Conservation (phyloP, 257 asterid species). For the Scutellaria galericulata region DNA sequence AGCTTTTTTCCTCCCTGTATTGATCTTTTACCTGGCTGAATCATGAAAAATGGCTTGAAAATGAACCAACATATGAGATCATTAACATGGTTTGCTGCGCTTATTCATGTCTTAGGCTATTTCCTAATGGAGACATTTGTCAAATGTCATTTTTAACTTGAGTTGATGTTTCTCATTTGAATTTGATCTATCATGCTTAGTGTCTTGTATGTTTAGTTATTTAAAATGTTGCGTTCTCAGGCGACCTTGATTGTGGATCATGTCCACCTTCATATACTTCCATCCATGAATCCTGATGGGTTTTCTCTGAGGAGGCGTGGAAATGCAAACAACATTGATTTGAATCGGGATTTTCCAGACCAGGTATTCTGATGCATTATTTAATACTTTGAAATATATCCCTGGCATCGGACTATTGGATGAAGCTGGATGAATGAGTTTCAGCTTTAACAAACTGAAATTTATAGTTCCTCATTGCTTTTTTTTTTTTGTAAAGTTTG, state of each 20-base stretch:
- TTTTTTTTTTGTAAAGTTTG: background rate
- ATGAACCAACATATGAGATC: constrained; percentile 3
- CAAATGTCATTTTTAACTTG: background rate
- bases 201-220: constrained; percentile 4
- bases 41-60: constrained; percentile 3
- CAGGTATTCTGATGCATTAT: constrained; percentile 59
- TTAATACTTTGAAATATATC: constrained; percentile 12
- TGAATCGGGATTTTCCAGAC: constrained; percentile 90
- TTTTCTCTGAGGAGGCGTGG: constrained; percentile 64
- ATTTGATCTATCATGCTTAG: constrained; percentile 11
- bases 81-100: constrained; percentile 13
- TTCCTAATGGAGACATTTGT: constrained; percentile 19
- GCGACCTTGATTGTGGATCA: constrained; percentile 72
- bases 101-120: background rate
- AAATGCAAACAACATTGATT: constrained; percentile 72
- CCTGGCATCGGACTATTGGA: constrained; percentile 16
- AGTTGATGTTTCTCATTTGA: background rate
- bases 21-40: constrained; percentile 11
- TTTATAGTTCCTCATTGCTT: background rate
- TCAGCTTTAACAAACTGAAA: background rate
- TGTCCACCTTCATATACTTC: constrained; percentile 86
- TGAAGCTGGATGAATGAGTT: constrained; percentile 25
- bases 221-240: constrained; percentile 40
- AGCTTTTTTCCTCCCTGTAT: background rate
- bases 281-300: constrained; percentile 90